Evolutionary conservation across 176 grass and related monocot genomes (phyloP), one percentile per base, ranked within the genome.

Genomic region (Puya raimondii): DNA sequence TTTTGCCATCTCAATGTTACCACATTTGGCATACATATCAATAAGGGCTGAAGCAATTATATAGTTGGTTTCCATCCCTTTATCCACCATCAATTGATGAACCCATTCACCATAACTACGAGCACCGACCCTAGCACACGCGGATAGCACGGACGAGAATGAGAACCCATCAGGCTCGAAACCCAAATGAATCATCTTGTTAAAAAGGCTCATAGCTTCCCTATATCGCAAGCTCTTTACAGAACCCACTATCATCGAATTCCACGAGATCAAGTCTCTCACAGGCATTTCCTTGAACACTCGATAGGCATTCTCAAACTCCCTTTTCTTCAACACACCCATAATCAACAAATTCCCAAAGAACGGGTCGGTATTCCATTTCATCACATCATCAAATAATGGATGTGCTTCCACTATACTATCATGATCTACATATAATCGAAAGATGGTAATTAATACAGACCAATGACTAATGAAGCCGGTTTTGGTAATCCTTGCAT

Each of bases 11-110:
- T 79, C 81, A 54, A 91, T 79, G 63, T 59, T 91, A 73, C 84
- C 88, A 69, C 88, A 91, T 65, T 91, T 91, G 16, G 84, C 81
- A 49, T 91, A 84, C 88, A 91, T 91, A 78, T 87, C 84, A 72
- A 91, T 12, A 49, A 91, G 74, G 59, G 84, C 75, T 68, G 88
- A 84, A 69, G 57, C 64, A 65, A 91, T 54, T 53, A 91, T 76
- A 78, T 84, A 69, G 75, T 87, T 87, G n/a, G 76, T 68, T 52
- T 91, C 72, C 51, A 91, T 42, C 16, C 64, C 14, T 21, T 87
- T n/a, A 17, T 84, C 84, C 64, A 71, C 69, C 68, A 91, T 84
- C 65, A 91, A 50, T 42, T 74, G 64, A 78, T 91, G 84, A 56
- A 87, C 74, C 75, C 81, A 84, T 51, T 79, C 51, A 75, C 88